These are phyloP conservation scores for Ustilago cynodontis DNA, from an alignment of 1,284 basidiomycete species.

Conservation along the genomic window DNA sequence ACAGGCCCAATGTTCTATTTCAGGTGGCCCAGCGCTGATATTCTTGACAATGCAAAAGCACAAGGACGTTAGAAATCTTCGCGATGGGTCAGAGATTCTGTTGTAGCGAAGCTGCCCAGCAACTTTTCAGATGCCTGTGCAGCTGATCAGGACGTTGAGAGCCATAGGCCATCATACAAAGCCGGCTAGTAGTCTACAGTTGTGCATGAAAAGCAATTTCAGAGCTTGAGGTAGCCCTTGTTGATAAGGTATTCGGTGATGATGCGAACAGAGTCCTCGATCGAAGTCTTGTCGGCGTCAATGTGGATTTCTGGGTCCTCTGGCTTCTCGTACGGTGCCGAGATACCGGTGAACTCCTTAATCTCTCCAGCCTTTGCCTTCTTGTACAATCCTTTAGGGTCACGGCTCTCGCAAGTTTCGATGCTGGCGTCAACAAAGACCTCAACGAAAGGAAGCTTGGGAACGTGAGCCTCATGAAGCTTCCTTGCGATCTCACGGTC, in stretches of 20 bases:
- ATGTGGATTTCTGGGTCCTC: slow-evolving; percentile 90
- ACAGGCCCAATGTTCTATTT: too few relatives aligned
- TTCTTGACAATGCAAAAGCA: too few relatives aligned
- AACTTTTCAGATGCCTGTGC: too few relatives aligned
- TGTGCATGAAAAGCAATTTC: background rate
- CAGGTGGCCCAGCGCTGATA: too few relatives aligned
- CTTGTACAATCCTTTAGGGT: slow-evolving; percentile 98
- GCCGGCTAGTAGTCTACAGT: too few relatives aligned
- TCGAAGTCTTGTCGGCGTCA: slow-evolving; percentile 83
- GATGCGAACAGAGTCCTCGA: slow-evolving; percentile 82
- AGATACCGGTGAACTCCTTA: slow-evolving; percentile 98
- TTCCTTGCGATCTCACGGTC: slow-evolving; percentile 87
- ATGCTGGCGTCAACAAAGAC: slow-evolving; percentile 95
- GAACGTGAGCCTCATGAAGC: slow-evolving; percentile 77
- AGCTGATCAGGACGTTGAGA: background rate
- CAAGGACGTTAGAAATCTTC: background rate
- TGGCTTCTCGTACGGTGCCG: slow-evolving; percentile 95
- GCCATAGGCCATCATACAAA: background rate
- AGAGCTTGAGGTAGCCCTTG: slow-evolving; percentile 70
- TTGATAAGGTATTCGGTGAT: slow-evolving; percentile 85
- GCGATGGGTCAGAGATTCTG: background rate
- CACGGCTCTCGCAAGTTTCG: slow-evolving; percentile 86
- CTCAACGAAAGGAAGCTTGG: slow-evolving; percentile 82
- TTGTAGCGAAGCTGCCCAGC: background rate
- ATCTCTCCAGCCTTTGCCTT: slow-evolving; percentile 96